Percentiles rank a stretch among this genome's conserved stretches.
Evolutionary conservation across 495 filamentous ascomycete species (phyloP).

Genomic region (Usnea hakonensis): DNA sequence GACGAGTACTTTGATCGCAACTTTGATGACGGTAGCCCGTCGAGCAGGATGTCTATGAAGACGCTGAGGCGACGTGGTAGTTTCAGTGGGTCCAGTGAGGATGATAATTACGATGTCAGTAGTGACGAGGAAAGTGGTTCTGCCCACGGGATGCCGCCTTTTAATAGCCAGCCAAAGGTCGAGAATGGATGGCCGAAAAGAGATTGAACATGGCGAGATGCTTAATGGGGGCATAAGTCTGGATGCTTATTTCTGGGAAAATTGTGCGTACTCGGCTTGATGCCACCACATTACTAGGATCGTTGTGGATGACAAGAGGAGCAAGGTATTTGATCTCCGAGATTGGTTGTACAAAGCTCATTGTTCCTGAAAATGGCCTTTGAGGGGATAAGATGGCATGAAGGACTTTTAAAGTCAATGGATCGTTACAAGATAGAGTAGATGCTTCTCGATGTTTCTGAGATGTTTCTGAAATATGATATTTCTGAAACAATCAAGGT

Average conservation of each 20-base stretch:
- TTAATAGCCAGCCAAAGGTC: background rate
- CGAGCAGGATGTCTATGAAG: conserved; percentile 47
- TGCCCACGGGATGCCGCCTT: background rate
- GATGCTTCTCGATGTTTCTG: too few species aligned
- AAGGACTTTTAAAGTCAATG: too few species aligned
- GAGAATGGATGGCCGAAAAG: conserved; percentile 8
- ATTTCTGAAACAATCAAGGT: too few species aligned
- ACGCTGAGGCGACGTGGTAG: conserved; percentile 40
- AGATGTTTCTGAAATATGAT: too few species aligned
- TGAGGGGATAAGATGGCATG: too few species aligned
- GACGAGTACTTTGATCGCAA: conserved; percentile 13
- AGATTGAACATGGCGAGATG: conserved; percentile 11
- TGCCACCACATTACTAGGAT: background rate
- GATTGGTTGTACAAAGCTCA: too few species aligned
- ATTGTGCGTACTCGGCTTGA: background rate
- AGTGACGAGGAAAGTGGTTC: conserved; percentile 20
- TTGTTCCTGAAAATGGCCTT: too few species aligned
- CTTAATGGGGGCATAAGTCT: background rate
- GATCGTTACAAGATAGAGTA: too few species aligned
- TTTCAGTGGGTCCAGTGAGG: conserved; percentile 39
- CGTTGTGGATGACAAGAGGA: too few species aligned
- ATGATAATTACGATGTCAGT: conserved; percentile 30
- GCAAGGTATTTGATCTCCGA: too few species aligned
- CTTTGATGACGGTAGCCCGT: conserved; percentile 33
- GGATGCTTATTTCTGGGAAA: background rate